A percentile compares a stretch with the other conserved stretches of the same genome.
phyloP scores from a whole-genome alignment of 2,329 filamentous ascomycete genomes.

The Cercospora brassicicola region DNA sequence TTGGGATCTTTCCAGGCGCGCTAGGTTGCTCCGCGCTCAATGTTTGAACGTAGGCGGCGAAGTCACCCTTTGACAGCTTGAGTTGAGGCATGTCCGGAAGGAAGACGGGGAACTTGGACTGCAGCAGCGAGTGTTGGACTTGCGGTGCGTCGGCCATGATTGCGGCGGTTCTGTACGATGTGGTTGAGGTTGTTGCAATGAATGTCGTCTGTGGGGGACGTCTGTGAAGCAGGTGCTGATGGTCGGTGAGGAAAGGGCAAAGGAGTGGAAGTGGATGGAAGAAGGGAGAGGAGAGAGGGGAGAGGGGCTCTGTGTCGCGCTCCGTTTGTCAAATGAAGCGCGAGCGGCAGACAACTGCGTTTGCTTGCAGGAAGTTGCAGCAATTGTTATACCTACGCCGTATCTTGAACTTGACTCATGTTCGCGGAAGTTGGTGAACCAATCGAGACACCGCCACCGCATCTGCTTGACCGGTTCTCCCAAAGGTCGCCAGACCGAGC shows the following conservation, averaged over 20 bases:
- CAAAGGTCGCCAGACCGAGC: background rate
- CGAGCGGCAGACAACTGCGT: background rate
- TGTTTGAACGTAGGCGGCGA: slow-evolving; percentile 19
- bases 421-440: background rate
- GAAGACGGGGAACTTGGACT: slow-evolving; percentile 28
- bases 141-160: slow-evolving; percentile 6
- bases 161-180: background rate
- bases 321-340: background rate
- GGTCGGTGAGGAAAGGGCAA: background rate
- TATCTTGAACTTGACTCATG: background rate
- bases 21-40: background rate
- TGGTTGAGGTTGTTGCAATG: background rate
- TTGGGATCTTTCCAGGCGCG: background rate
- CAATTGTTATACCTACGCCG: background rate
- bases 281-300: background rate
- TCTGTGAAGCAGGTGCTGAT: background rate
- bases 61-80: slow-evolving; percentile 18
- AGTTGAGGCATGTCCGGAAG: slow-evolving; percentile 29
- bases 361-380: background rate
- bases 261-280: background rate
- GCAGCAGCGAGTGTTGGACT: slow-evolving; percentile 13
- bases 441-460: slow-evolving; percentile 1
- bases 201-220: background rate
- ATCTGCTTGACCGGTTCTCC: background rate
- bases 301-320: background rate